Conservation (phyloP, 805 yeast genomes). For the Soucietia sequanensis region DNA sequence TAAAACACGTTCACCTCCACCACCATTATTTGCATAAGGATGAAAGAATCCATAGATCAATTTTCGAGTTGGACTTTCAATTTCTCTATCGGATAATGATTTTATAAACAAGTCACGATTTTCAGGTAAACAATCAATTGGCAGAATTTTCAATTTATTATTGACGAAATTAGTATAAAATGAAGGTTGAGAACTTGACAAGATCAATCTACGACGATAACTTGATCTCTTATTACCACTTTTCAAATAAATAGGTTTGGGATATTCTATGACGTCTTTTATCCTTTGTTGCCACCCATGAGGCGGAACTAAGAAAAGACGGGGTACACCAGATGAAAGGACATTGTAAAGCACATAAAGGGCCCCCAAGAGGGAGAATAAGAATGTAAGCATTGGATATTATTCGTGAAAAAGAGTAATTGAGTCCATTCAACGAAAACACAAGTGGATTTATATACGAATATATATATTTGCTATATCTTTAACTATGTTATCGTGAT, state of each 20-base stretch:
- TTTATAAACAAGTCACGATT: constrained; percentile 22
- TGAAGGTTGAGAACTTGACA: constrained; percentile 35
- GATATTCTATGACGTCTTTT: constrained; percentile 26
- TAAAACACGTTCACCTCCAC: constrained; percentile 96
- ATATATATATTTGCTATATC: too few species aligned
- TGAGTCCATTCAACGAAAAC: too few species aligned
- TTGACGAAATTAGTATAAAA: constrained; percentile 37
- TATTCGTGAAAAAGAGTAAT: too few species aligned
- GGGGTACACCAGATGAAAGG: constrained; percentile 27
- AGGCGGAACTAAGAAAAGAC: constrained; percentile 37
- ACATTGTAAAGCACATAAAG: constrained; percentile 15
- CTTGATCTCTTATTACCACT: constrained; percentile 39
- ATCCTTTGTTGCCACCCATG: constrained; percentile 38
- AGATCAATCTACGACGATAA: constrained; percentile 34
- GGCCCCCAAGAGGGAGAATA: background rate
- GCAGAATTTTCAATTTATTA: constrained; percentile 36
- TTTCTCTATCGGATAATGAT: constrained; percentile 29
- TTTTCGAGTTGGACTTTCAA: constrained; percentile 37
- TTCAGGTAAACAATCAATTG: constrained; percentile 31
- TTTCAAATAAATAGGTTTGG: constrained; percentile 34
- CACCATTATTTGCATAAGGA: constrained; percentile 94
- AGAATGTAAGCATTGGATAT: constrained; percentile 1
- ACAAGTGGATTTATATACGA: too few species aligned
- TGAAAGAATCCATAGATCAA: constrained; percentile 84
- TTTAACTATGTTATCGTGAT: too few species aligned